Base-by-base conservation (phyloP, 768 basidiomycete species). In the Cytidiella melzeri region DNA sequence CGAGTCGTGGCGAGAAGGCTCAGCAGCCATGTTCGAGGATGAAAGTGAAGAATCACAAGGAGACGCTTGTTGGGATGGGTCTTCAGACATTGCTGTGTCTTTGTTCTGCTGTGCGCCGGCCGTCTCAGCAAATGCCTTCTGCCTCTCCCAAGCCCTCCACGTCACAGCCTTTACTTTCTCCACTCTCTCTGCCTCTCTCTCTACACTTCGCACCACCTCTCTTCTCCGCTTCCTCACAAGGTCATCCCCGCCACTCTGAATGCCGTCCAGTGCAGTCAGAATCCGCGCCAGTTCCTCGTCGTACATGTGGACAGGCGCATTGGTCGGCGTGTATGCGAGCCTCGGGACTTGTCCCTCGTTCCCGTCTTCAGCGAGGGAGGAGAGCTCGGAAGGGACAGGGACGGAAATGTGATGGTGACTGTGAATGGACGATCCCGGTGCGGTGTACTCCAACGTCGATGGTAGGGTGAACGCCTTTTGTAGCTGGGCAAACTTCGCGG, bases 211-310 rank as follows among this genome's bases (percentile, higher is more conserved):
- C 40, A 84, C 85, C 1, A 82, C 67, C 3, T 64, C 61, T 56
- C 79, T 71, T 44, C 88, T 65, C 51, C 57, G 63, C 25, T 68
- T 66, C 41, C 87, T 66, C 5, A 91, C 74, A 0, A 62, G 65
- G 53, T 64, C 64, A 43, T 79, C 72, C 0, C 86, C 86, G 55
- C 72, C 74, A 55, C 80, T 84, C 56, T 85, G 78, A 19, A 90
- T 74, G 0, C 73, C 79, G 55, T 90, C 87, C 10, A 90, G 75
- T 54, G 73, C 72, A 41, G 76, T 72, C n/a, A 90, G 70, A 11
- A 90, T 64, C 36, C 76, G 77, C 48, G 76, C 76, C 27, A 89
- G 71, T 40, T 72, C 68, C 56, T 88, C 79, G n/a, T 72, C 67
- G 63, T 87, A 83, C 12, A 67, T 71, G 63, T 83, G 81, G 19